Base-by-base conservation (phyloP, 495 filamentous ascomycete genomes). In the Hyphodiscus hymeniophilus region DNA sequence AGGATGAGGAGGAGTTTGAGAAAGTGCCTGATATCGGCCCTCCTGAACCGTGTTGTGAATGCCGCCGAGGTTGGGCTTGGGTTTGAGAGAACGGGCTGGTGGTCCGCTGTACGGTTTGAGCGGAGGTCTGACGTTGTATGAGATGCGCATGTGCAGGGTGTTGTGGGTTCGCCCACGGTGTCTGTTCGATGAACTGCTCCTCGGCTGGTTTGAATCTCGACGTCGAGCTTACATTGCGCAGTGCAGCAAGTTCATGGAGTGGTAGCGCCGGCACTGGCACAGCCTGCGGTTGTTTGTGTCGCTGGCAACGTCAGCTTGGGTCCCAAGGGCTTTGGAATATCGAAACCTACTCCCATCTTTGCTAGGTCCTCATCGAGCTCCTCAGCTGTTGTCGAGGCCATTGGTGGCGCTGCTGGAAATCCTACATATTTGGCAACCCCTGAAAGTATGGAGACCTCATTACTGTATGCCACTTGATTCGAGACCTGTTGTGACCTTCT, bases 351-450 rank as follows among this genome's bases (percentile, higher is more conserved):
- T 38, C 80, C 84, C 75, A 98, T 95, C 50, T 80, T 84, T 60
- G 87, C 81, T 31, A 96, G 68, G 65, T 98, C 92, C 42, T 88
- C 84, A 30, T 94, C 86, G 20, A 89, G 65, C 50, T 94, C 88
- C 15, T 79, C 70, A 8, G 77, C 70, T 12, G 85, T 79, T 16
- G 82, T 85, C 20, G 81, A 75, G 21, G 73, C 66, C 52, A 98
- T 79, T 10, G 81, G 73, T 16, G 92, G 92, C n/a, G 91, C 91
- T 26, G 91, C 91, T 22, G 92, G 92, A 65, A 96, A 97, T 18
- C 92, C 92, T 42, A 94, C 78, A 64, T 95, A 87, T 63, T 95
- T 95, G 6, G 89, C 88, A 47, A 97, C 75, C 16, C 92, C 91
- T 7, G 89, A 82, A 47, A 98, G 74, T 12, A 95, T 75, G 5